Conservation (phyloP, 441 rosid genomes). For the Gossypium laxum region DNA sequence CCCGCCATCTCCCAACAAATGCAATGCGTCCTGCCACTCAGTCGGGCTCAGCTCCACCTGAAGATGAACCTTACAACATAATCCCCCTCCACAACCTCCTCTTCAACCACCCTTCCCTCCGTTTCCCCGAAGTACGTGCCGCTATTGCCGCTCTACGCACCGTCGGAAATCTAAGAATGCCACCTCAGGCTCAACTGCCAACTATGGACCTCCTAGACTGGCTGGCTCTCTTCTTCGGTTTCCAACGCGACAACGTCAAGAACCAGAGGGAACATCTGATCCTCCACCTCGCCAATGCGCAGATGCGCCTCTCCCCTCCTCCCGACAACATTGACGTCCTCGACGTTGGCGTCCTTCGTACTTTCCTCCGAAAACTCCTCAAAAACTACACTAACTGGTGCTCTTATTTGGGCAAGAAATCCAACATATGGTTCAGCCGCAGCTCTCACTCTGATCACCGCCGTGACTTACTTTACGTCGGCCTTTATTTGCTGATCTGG, state of each 20-base stretch:
- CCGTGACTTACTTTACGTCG: neutral
- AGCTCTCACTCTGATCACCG: neutral
- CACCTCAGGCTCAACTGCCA: neutral
- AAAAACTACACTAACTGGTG: neutral
- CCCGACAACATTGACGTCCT: neutral
- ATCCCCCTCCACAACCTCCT: constrained; percentile 1
- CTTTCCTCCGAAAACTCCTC: neutral
- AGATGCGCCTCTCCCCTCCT: neutral
- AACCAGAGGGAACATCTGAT: neutral
- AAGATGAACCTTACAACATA: neutral
- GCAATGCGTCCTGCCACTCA: neutral
- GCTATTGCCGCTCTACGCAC: neutral
- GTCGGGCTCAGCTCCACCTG: neutral
- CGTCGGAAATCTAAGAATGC: neutral
- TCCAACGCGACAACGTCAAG: neutral
- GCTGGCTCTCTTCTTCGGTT: constrained; percentile 1
- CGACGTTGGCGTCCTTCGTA: neutral
- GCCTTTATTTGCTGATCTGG: neutral
- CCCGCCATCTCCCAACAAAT: too few relatives aligned
- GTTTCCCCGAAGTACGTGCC: constrained; percentile 1
- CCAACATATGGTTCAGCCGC: constrained; percentile 1
- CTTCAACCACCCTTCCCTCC: neutral
- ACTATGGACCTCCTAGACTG: neutral
- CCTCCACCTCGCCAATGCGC: constrained; percentile 1
- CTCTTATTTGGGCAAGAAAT: neutral